phyloP scores from a whole-genome alignment of 768 basidiomycete genomes.

The Tremella yokohamensis region DNA sequence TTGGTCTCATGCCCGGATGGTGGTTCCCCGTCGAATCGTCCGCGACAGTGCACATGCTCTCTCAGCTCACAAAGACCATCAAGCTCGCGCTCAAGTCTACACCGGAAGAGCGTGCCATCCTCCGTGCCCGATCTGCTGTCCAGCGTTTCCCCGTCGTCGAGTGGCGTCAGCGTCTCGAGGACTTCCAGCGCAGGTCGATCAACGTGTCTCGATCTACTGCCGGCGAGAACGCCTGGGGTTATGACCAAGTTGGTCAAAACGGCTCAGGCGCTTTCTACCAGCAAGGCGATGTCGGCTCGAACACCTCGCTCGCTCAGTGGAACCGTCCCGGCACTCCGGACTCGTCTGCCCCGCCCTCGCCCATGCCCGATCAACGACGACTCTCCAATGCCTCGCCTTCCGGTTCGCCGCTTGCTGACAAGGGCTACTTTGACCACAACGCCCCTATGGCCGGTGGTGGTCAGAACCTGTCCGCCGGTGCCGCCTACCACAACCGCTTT shows the following conservation, averaged over 20 bases:
- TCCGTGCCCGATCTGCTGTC: conserved; percentile 87
- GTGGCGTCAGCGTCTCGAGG: conserved; percentile 94
- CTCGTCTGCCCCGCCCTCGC: conserved; percentile 39
- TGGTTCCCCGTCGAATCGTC: conserved; percentile 97
- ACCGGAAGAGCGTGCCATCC: conserved; percentile 82
- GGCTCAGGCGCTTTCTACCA: conserved; percentile 24
- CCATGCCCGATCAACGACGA: conserved; percentile 27
- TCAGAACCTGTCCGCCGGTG: conserved; percentile 30
- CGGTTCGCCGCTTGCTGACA: conserved; percentile 13
- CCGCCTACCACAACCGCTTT: conserved; percentile 45
- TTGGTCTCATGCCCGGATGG: conserved; percentile 98
- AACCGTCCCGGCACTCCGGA: conserved; percentile 35
- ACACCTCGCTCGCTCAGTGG: conserved; percentile 28
- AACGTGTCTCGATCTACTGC: conserved; percentile 65
- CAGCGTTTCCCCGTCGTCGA: conserved; percentile 97
- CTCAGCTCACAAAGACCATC: conserved; percentile 88
- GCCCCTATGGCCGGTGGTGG: conserved; percentile 19
- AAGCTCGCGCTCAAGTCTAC: conserved; percentile 88
- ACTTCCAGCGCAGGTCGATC: conserved; percentile 87
- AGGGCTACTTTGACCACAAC: conserved; percentile 11
- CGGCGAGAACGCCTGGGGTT: conserved; percentile 63
- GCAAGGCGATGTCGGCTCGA: conserved; percentile 36
- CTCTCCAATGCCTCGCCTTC: conserved; percentile 7
- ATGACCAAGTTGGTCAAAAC: conserved; percentile 37
- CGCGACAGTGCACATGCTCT: conserved; percentile 88